Evolutionary conservation across 2,329 filamentous ascomycete species (phyloP).

Genomic region (Fusarium buxicola): DNA sequence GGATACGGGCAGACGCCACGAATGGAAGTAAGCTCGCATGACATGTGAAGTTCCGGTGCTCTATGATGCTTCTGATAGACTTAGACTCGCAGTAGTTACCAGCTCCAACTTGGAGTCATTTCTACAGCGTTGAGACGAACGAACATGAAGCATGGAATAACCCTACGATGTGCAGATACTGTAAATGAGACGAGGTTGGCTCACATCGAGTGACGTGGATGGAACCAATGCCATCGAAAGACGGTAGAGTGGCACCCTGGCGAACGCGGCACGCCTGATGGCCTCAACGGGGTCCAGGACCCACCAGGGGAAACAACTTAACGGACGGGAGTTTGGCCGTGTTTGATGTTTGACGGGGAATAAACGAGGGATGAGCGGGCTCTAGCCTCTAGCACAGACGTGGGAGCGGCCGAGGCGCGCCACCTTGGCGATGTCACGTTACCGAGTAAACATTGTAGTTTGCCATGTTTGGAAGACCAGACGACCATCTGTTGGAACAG

Average conservation of each 20-base stretch:
- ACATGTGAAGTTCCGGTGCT: no score
- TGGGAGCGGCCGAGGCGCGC: slow-evolving; percentile 41
- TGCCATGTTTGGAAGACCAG: not conserved
- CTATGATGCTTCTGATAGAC: no score
- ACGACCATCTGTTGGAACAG: not conserved
- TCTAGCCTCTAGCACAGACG: slow-evolving; percentile 40
- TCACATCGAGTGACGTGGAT: slow-evolving; percentile 38
- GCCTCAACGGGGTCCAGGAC: slow-evolving; percentile 27
- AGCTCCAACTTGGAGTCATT: not conserved
- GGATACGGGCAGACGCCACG: not conserved
- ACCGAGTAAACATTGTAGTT: not conserved
- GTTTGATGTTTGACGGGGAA: slow-evolving; percentile 39
- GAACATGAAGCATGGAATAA: not conserved
- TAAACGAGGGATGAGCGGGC: slow-evolving; percentile 26
- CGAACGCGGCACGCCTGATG: slow-evolving; percentile 13
- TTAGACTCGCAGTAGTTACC: not conserved
- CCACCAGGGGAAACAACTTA: slow-evolving; percentile 34
- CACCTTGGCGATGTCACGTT: slow-evolving; percentile 24
- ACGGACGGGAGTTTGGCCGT: slow-evolving; percentile 27
- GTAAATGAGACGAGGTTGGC: slow-evolving; percentile 33
- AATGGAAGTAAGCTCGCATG: slow-evolving; percentile 7
- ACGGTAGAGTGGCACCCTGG: slow-evolving; percentile 25
- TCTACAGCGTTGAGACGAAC: not conserved
- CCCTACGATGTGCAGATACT: slow-evolving; percentile 1
- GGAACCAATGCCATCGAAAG: slow-evolving; percentile 29